These are phyloP conservation scores for Eutrema yunnanense DNA, from an alignment of 345 rosid species.

Conservation along the genomic window DNA sequence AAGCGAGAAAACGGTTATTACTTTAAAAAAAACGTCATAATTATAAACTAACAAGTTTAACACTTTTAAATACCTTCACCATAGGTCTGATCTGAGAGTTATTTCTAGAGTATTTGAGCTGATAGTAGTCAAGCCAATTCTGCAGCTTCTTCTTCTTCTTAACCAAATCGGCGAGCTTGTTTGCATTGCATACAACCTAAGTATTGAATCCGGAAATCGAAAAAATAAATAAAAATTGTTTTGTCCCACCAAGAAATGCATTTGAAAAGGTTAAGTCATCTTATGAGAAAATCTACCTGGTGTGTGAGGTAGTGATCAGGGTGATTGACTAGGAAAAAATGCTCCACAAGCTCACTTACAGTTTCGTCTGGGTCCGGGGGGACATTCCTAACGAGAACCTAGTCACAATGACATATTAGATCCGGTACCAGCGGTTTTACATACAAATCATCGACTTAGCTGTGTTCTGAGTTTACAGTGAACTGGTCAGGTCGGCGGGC, in stretches of 20 bases:
- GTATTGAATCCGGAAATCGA: not conserved
- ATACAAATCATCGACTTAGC: not conserved
- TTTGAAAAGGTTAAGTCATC: not conserved
- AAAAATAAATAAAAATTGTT: not conserved
- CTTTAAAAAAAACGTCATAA: not conserved
- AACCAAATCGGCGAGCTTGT: conserved; percentile 77
- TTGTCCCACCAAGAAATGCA: not conserved
- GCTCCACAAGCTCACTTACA: conserved; percentile 81
- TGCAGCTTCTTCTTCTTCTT: conserved; percentile 53
- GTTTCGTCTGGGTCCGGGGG: conserved; percentile 76
- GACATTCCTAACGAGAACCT: conserved; percentile 84
- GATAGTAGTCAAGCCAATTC: conserved; percentile 87
- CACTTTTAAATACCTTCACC: conserved; percentile 48
- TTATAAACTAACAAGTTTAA: not conserved
- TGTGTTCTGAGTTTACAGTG: conserved; percentile 41
- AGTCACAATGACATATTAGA: not conserved
- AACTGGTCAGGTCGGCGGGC: conserved; percentile 86
- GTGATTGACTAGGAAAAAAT: conserved; percentile 79
- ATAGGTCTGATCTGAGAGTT: conserved; percentile 40
- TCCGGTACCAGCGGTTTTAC: not conserved
- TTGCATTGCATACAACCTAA: conserved; percentile 83
- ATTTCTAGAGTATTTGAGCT: conserved; percentile 57
- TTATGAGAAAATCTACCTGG: conserved; percentile 38
- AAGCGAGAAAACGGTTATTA: conserved; percentile 1
- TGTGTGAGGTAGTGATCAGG: conserved; percentile 72